Evolutionary conservation across 257 asterid species (phyloP), one percentile per base, ranked within the genome.

Genomic region (Plantago elongata): DNA sequence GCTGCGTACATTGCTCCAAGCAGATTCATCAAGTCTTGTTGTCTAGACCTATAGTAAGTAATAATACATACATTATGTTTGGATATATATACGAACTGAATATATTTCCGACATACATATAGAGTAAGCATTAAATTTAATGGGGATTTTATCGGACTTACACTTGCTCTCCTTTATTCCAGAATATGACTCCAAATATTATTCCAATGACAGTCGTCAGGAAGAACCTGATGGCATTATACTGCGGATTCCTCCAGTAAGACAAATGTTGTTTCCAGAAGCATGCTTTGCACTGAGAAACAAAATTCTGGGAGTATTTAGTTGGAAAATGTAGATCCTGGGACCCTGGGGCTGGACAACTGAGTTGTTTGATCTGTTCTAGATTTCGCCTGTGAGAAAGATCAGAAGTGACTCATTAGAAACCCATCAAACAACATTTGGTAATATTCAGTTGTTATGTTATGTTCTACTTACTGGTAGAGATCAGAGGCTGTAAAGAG

Each of bases 1-100:
- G 90, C 90, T 29, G 95, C 40, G 71, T 86, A 89, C 81, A 82
- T 86, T 16, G 94, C 93, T 68, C 96, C 96, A 2, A 86, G 65
- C 54, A 86, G 64, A 61, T 89, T 89, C 69, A 70, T 51, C 57
- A 89, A 64, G 68, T 89, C 95, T 68, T 89, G 96, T 63, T 77
- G 85, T 51, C 61, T 86, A 34, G 83, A 77, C 78, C 96, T 88
- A 71, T 68, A 34, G 43, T 8, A 45, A 49, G 10, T 14, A 71
- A 22, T 13, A 40, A 16, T 60, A 6, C 29, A 34, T 17, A 58
- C 64, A 11, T 15, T 48, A 47, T 22, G 29, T 58, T 13, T 58
- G 12, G 62, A 34, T 37, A 54, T 0, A 34, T 37, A 54, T 0
- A 57, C 9, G 12, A 49, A 3, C n/a, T 13, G 14, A 7, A 16